Evolutionary conservation across 2,329 filamentous ascomycete genomes (phyloP).

Genomic region (Cladosporium oxysporum): DNA sequence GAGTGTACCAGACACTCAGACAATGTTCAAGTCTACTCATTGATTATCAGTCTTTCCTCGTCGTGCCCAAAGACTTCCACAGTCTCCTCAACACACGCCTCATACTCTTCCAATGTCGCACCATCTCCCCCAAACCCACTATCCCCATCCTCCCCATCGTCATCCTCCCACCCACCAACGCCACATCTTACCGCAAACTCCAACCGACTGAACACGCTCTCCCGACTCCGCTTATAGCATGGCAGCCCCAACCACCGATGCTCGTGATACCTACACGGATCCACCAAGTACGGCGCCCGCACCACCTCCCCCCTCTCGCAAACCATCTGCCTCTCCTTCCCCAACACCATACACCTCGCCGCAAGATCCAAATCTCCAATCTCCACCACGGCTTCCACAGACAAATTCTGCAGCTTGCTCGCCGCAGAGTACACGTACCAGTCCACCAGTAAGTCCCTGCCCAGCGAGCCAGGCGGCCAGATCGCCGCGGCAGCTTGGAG

Average conservation of each 20-base stretch:
- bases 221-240: constrained; percentile 14
- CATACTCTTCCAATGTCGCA: neutral
- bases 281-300: constrained; percentile 3
- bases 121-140: neutral
- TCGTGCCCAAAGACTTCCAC: neutral
- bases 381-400: constrained; percentile 6
- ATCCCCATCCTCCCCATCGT: neutral
- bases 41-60: neutral
- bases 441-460: constrained; percentile 7
- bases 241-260: constrained; percentile 2
- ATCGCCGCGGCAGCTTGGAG: constrained; percentile 10
- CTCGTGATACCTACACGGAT: constrained; percentile 13
- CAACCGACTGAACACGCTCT: constrained; percentile 7
- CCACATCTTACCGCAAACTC: constrained; percentile 13
- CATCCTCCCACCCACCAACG: neutral
- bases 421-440: constrained; percentile 15
- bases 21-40: neutral
- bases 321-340: constrained; percentile 9
- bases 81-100: neutral
- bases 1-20: constrained; percentile 7
- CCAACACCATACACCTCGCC: constrained; percentile 12
- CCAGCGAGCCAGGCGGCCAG: constrained; percentile 12
- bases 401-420: neutral
- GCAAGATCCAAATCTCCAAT: constrained; percentile 12
- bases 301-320: neutral